Conservation (phyloP, 176 grass and related monocot species). For the Rhynchospora breviuscula region DNA sequence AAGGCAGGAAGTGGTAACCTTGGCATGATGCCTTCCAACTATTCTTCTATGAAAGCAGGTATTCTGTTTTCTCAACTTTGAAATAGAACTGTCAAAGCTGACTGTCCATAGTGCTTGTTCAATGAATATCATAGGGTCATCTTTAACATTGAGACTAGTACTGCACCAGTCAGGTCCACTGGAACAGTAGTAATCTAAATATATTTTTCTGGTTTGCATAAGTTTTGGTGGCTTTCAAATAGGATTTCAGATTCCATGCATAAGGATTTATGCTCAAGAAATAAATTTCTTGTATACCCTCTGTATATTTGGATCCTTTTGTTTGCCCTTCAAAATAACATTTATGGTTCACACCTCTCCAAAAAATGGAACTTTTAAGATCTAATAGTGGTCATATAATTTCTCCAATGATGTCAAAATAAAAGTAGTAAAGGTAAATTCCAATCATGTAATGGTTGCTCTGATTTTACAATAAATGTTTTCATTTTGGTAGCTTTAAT, state of each 20-base stretch:
- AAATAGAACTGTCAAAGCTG: neutral
- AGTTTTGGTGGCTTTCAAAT: neutral
- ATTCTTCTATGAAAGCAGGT: constrained; percentile 7
- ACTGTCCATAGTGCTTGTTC: neutral
- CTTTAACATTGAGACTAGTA: neutral
- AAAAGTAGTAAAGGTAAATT: neutral
- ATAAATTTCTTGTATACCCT: neutral
- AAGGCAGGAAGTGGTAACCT: constrained; percentile 1
- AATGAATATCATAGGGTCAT: neutral
- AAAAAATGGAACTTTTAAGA: neutral
- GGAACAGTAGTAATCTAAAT: neutral
- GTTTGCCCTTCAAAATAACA: neutral
- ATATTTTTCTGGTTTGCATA: neutral
- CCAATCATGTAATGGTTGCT: neutral
- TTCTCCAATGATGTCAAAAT: neutral
- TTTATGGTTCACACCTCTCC: neutral
- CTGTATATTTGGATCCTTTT: neutral
- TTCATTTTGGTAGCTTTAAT: constrained; percentile 36
- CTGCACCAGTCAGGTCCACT: neutral
- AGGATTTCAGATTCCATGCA: neutral
- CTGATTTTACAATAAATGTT: neutral
- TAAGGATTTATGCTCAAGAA: neutral
- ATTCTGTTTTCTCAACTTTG: neutral
- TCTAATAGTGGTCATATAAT: neutral
- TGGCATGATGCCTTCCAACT: neutral